Evolutionary conservation across 2,329 filamentous ascomycete species (phyloP).

Genomic region (Pseudodiploospora longispora): DNA sequence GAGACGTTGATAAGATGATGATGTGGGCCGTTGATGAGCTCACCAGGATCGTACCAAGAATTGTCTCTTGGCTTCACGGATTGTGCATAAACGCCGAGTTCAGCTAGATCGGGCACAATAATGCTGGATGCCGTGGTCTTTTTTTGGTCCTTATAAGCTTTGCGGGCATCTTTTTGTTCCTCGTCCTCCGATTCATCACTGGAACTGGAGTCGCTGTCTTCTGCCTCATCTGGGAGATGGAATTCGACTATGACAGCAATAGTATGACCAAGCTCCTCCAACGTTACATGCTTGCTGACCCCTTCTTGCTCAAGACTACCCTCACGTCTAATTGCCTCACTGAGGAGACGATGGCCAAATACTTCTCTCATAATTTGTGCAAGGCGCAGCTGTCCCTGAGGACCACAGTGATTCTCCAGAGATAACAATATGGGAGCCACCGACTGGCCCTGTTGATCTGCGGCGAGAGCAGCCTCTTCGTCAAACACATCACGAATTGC

Average conservation of each 20-base stretch:
- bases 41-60: slow-evolving; percentile 51
- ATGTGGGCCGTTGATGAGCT: slow-evolving; percentile 48
- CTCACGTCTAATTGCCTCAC: slow-evolving; percentile 41
- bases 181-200: slow-evolving; percentile 31
- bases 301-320: slow-evolving; percentile 49
- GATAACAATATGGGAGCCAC: slow-evolving; percentile 56
- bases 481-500: slow-evolving; percentile 56
- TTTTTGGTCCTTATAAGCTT: slow-evolving; percentile 46
- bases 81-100: slow-evolving; percentile 61
- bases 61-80: slow-evolving; percentile 59
- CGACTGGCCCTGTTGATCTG: slow-evolving; percentile 24
- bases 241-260: slow-evolving; percentile 62
- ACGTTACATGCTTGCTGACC: slow-evolving; percentile 43
- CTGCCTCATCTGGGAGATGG: slow-evolving; percentile 46
- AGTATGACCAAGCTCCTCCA: slow-evolving; percentile 53
- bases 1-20: slow-evolving; percentile 64
- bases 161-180: slow-evolving; percentile 36
- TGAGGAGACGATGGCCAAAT: slow-evolving; percentile 52
- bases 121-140: slow-evolving; percentile 35
- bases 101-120: slow-evolving; percentile 58
- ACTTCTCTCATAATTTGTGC: slow-evolving; percentile 59
- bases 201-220: slow-evolving; percentile 28
- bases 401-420: slow-evolving; percentile 58
- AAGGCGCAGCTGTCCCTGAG: slow-evolving; percentile 51
- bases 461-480: slow-evolving; percentile 40